These are phyloP conservation scores for Pyrenochaeta sp. DNA, from an alignment of 2,329 filamentous ascomycete species.

Conservation along the genomic window DNA sequence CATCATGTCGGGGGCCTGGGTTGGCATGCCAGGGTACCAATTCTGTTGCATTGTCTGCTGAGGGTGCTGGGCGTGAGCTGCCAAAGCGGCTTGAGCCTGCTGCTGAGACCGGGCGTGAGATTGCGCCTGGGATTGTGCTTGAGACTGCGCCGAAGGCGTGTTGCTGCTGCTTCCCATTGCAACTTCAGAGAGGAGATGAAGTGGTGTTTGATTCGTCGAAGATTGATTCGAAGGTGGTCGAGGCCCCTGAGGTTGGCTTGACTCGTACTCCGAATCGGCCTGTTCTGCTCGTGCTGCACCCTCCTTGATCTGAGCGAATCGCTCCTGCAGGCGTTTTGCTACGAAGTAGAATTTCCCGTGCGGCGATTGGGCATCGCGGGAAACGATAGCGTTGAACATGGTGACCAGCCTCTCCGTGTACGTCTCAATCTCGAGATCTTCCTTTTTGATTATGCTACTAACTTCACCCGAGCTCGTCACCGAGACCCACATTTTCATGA, in stretches of 20 bases:
- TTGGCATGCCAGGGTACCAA: slow-evolving; percentile 37
- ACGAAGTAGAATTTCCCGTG: slow-evolving; percentile 59
- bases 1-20: slow-evolving; percentile 32
- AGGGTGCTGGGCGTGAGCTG: slow-evolving; percentile 31
- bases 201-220: slow-evolving; percentile 45
- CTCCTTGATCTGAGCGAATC: slow-evolving; percentile 54
- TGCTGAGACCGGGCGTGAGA: slow-evolving; percentile 27
- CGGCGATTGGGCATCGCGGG: slow-evolving; percentile 50
- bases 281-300: slow-evolving; percentile 45
- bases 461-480: slow-evolving; percentile 59
- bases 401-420: slow-evolving; percentile 56
- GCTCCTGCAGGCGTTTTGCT: slow-evolving; percentile 54
- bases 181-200: slow-evolving; percentile 51
- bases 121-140: slow-evolving; percentile 21
- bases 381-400: slow-evolving; percentile 54
- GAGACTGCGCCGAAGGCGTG: no score
- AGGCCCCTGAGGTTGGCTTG: slow-evolving; percentile 24
- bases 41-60: slow-evolving; percentile 30
- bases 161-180: slow-evolving; percentile 45
- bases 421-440: slow-evolving; percentile 56
- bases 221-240: slow-evolving; percentile 30
- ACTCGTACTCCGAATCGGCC: slow-evolving; percentile 28
- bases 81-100: slow-evolving; percentile 32
- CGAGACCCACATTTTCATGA: slow-evolving; percentile 68
- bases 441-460: slow-evolving; percentile 57